These are phyloP conservation scores for Neurospora sublineolata DNA, from an alignment of 495 filamentous ascomycete genomes.

Conservation along the genomic window DNA sequence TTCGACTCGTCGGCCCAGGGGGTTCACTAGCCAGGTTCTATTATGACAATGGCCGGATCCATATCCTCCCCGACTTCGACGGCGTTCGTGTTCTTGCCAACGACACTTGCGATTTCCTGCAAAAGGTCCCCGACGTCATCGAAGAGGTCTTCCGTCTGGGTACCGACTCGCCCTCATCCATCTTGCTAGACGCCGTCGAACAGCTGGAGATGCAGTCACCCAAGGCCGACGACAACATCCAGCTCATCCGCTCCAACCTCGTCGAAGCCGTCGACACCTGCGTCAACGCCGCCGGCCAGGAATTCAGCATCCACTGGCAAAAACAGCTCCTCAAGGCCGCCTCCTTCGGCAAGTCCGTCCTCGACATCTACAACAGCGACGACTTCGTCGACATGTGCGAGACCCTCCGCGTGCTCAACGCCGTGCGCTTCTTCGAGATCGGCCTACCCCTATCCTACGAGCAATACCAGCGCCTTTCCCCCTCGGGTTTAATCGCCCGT, in stretches of 20 bases:
- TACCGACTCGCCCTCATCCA: slow-evolving; percentile 68
- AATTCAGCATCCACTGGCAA: slow-evolving; percentile 84
- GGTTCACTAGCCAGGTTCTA: slow-evolving; percentile 72
- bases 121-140: slow-evolving; percentile 80
- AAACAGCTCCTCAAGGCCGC: slow-evolving; percentile 91
- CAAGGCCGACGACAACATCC: slow-evolving; percentile 95
- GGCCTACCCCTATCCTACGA: slow-evolving; percentile 88
- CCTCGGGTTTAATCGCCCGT: slow-evolving; percentile 73
- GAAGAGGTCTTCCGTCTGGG: slow-evolving; percentile 83
- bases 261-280: slow-evolving; percentile 88
- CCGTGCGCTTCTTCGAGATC: slow-evolving; percentile 79
- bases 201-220: slow-evolving; percentile 88
- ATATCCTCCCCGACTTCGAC: slow-evolving; percentile 84
- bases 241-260: slow-evolving; percentile 74
- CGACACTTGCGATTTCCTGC: slow-evolving; percentile 87
- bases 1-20: slow-evolving; percentile 85
- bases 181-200: slow-evolving; percentile 83
- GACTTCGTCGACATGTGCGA: slow-evolving; percentile 99
- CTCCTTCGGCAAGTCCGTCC: slow-evolving; percentile 91
- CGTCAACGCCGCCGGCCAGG: slow-evolving; percentile 80
- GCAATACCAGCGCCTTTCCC: slow-evolving; percentile 74
- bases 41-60: slow-evolving; percentile 74
- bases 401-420: slow-evolving; percentile 82
- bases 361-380: slow-evolving; percentile 92
- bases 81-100: slow-evolving; percentile 80